Conservation (phyloP, 2,329 filamentous ascomycete genomes). For the Calonectria pauciramosa region DNA sequence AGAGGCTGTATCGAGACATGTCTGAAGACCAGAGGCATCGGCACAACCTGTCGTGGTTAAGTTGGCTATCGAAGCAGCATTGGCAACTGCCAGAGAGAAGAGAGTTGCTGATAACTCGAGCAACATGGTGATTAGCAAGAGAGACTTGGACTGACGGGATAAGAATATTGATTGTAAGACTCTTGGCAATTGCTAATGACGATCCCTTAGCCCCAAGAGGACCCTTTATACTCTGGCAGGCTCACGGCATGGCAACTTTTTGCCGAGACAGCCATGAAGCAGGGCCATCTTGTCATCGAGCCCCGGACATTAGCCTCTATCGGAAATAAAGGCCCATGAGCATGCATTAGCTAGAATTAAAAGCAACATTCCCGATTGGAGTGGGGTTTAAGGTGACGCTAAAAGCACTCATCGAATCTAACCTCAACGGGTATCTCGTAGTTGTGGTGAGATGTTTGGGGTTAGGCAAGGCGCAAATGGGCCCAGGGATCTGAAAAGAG, state of each 20-base stretch:
- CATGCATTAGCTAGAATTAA: background rate
- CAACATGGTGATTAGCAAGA: background rate
- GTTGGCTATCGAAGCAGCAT: conserved; percentile 6
- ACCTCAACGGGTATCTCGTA: conserved; percentile 2
- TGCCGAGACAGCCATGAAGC: conserved; percentile 5
- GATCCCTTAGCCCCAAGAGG: background rate
- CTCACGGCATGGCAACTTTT: conserved; percentile 4
- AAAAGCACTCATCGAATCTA: background rate
- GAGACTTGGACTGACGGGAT: background rate
- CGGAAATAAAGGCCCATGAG: conserved; percentile 11
- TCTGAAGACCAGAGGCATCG: conserved; percentile 37
- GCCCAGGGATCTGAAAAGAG: background rate
- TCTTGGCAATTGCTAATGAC: background rate
- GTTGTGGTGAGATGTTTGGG: background rate
- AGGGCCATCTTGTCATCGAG: background rate
- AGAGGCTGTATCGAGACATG: conserved; percentile 30
- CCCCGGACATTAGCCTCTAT: background rate
- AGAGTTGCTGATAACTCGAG: background rate
- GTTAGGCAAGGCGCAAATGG: background rate
- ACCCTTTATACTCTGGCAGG: background rate
- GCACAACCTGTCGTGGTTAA: conserved; percentile 34
- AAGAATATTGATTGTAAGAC: background rate
- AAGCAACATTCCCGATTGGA: background rate
- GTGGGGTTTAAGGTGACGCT: conserved; percentile 8
- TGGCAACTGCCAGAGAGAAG: conserved; percentile 3